Evolutionary conservation across 306 rosid species (phyloP), one percentile per base, ranked within the genome.

Genomic region (Purshia tridentata): DNA sequence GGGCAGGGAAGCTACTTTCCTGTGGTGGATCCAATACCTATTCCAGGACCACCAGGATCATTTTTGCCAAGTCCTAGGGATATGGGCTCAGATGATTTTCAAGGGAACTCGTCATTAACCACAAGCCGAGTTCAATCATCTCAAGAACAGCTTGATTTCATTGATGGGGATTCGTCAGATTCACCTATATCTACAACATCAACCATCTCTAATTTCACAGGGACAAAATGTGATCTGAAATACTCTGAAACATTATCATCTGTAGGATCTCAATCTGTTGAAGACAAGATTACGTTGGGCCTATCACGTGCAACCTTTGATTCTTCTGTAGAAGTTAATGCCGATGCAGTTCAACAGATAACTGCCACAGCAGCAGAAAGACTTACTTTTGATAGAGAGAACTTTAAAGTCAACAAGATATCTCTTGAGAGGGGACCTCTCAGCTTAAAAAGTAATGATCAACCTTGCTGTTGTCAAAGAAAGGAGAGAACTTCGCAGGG

Each of bases 31-130:
- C 88, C 88, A 55, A 84, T 87, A 70, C 82, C 84, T 52, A 87
- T 87, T 42, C 91, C 91, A 0, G 91, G 91, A 78, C 91, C 91
- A 20, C 91, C 91, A 18, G 91, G 91, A 69, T 87, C 91, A 65
- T 87, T 81, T 72, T 75, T 87, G 75, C 91, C 91, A 0, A 87
- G 88, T 67, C 91, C 88, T 65, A 67, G 91, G 65, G 88, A 75
- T 37, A 82, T 82, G 85, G 78, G 81, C 14, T 87, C 86, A 14
- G 86, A 84, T 40, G 88, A 87, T 62, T 82, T 81, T 75, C 86
- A 72, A 77, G 91, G 86, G 73, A 87, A 82, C 65, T 87, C 90
- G 6, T 86, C 91, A 7, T 70, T 87, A 67, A 84, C 86, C 80
- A 72, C 84, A 18, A 82, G 85, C 74, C 78, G 86, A 35, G 85